Percentiles rank a stretch among this genome's conserved stretches.
phyloP scores from a whole-genome alignment of 495 filamentous ascomycete genomes.

The Chaetomium fimeti region DNA sequence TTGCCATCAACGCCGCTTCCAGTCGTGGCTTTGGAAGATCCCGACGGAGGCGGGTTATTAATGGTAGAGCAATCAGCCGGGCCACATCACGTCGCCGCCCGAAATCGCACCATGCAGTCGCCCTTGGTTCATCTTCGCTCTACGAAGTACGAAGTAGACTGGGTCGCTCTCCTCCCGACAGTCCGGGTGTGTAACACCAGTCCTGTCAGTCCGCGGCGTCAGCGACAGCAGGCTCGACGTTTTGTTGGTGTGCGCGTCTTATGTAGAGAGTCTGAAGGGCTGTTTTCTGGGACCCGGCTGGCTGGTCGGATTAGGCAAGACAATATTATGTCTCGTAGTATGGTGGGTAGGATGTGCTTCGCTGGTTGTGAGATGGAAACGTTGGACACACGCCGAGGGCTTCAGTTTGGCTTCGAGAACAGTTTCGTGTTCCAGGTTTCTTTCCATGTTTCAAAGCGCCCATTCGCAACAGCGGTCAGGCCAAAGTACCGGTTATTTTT shows the following conservation, averaged over 20 bases:
- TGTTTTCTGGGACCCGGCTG: not conserved
- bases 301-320: not conserved
- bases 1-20: conserved; percentile 3
- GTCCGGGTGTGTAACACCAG: not conserved
- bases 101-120: conserved; percentile 1
- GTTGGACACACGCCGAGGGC: not conserved
- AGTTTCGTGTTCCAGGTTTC: conserved; percentile 1
- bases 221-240: not conserved
- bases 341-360: not conserved
- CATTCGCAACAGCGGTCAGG: not conserved
- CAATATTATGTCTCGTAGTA: too few species aligned
- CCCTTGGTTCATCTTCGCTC: not conserved
- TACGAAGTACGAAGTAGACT: too few species aligned
- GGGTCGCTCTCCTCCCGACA: not conserved
- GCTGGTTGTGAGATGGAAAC: not conserved
- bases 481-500: too few species aligned
- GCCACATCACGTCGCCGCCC: not conserved
- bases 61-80: not conserved
- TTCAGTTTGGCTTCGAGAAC: conserved; percentile 10
- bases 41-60: not conserved
- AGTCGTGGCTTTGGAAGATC: not conserved
- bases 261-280: not conserved
- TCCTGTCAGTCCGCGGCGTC: not conserved
- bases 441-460: conserved; percentile 9
- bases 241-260: not conserved